Conservation (phyloP, 176 grass and related monocot genomes). For the Tillandsia leiboldiana region DNA sequence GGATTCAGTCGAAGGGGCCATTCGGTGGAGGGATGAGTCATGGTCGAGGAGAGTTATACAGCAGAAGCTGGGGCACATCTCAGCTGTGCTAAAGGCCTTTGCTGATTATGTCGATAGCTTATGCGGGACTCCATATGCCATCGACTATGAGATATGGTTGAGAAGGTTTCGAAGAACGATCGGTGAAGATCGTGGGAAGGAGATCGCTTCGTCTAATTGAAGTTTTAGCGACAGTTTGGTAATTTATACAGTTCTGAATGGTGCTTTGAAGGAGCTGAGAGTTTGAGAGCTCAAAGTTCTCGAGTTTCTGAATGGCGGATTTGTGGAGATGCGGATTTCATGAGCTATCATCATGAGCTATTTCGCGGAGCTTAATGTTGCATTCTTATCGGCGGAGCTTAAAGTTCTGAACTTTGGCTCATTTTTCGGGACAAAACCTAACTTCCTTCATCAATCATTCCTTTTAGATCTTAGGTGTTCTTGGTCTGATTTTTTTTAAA, state of each 20-base stretch:
- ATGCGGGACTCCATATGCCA: conserved; percentile 74
- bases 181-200: conserved; percentile 90
- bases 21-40: conserved; percentile 82
- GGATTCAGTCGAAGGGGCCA: conserved; percentile 81
- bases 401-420: background rate
- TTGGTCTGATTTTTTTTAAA: background rate
- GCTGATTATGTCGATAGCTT: conserved; percentile 97
- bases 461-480: background rate
- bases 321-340: too few species aligned
- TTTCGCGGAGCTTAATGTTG: background rate
- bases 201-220: conserved; percentile 27
- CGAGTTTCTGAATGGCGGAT: background rate
- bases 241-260: background rate
- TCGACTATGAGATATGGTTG: conserved; percentile 98
- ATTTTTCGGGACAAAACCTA: background rate
- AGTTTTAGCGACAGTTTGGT: background rate
- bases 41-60: conserved; percentile 93
- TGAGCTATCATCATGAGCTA: background rate
- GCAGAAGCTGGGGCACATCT: conserved; percentile 73
- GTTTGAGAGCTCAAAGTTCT: background rate
- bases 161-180: conserved; percentile 68
- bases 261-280: background rate
- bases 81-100: conserved; percentile 93
- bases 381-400: background rate
- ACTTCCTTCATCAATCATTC: background rate